These are phyloP conservation scores for Phlyctochytrium planicorne DNA, from an alignment of 192 early-diverging fungal genomes.

Conservation along the genomic window DNA sequence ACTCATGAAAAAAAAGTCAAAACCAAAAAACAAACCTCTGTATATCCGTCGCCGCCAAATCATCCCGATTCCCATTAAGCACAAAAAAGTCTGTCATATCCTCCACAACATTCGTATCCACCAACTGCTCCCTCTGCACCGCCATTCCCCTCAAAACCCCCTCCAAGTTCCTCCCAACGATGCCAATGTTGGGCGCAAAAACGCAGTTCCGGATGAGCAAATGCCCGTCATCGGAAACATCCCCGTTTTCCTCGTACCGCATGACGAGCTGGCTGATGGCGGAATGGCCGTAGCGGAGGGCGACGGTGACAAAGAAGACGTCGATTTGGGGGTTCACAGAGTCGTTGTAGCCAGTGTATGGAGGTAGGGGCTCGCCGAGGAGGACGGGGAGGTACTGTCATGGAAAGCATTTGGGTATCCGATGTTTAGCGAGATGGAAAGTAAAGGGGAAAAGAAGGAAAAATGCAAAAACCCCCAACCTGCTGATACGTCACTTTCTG, in stretches of 20 bases:
- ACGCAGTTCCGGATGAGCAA: constrained; percentile 21
- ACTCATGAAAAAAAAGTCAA: too few species aligned
- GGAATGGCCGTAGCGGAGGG: constrained; percentile 42
- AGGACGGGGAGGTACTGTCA: constrained; percentile 36
- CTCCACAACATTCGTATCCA: constrained; percentile 24
- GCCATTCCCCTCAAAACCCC: constrained; percentile 34
- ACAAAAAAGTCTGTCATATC: constrained; percentile 25
- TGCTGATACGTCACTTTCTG: constrained; percentile 39
- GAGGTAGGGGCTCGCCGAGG: constrained; percentile 17
- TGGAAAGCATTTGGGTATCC: neutral
- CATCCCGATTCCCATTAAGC: constrained; percentile 11
- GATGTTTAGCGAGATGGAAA: constrained; percentile 16
- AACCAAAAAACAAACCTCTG: constrained; percentile 26
- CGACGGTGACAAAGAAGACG: constrained; percentile 34
- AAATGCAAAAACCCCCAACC: too few species aligned
- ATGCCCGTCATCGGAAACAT: constrained; percentile 22
- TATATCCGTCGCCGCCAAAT: constrained; percentile 35
- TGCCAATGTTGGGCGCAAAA: constrained; percentile 23
- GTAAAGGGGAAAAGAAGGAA: constrained; percentile 6
- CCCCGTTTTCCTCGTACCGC: constrained; percentile 27
- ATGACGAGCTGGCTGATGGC: constrained; percentile 22
- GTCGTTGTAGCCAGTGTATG: constrained; percentile 38
- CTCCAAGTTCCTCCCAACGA: too few species aligned
- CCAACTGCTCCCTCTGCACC: constrained; percentile 25
- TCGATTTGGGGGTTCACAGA: constrained; percentile 29